Conservation (phyloP, 768 basidiomycete genomes). For the Lactarius indigo region DNA sequence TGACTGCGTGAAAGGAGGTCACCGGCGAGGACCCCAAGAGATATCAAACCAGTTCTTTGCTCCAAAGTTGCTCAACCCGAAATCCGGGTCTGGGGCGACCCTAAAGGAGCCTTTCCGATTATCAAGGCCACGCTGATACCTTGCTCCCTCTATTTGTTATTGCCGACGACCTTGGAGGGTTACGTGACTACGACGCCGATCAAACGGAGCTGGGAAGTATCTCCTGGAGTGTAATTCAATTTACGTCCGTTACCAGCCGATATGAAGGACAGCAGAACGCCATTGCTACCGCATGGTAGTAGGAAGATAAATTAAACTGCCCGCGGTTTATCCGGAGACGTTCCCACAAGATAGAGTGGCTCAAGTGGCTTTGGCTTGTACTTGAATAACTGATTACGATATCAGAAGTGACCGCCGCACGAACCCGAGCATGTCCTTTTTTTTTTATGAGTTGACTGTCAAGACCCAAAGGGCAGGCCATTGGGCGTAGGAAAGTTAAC, state of each 20-base stretch:
- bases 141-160: conserved; percentile 48
- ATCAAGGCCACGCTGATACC: conserved; percentile 53
- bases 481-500: conserved; percentile 57
- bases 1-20: background rate
- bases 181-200: conserved; percentile 54
- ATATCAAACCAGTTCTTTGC: background rate
- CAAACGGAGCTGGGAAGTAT: conserved; percentile 57
- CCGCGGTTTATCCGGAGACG: conserved; percentile 13
- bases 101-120: conserved; percentile 34
- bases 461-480: conserved; percentile 44
- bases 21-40: background rate
- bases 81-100: background rate
- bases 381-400: conserved; percentile 66
- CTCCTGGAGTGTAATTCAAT: conserved; percentile 83
- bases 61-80: background rate
- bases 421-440: conserved; percentile 36
- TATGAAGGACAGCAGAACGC: conserved; percentile 48
- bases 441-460: conserved; percentile 48
- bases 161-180: conserved; percentile 39
- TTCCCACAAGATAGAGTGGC: conserved; percentile 48
- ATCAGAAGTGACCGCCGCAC: conserved; percentile 40
- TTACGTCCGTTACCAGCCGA: conserved; percentile 60
- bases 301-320: conserved; percentile 79
- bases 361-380: conserved; percentile 52
- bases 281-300: conserved; percentile 60